Base-by-base conservation (phyloP, 1,284 basidiomycete genomes). In the Erythrobasidium hasegawianum region DNA sequence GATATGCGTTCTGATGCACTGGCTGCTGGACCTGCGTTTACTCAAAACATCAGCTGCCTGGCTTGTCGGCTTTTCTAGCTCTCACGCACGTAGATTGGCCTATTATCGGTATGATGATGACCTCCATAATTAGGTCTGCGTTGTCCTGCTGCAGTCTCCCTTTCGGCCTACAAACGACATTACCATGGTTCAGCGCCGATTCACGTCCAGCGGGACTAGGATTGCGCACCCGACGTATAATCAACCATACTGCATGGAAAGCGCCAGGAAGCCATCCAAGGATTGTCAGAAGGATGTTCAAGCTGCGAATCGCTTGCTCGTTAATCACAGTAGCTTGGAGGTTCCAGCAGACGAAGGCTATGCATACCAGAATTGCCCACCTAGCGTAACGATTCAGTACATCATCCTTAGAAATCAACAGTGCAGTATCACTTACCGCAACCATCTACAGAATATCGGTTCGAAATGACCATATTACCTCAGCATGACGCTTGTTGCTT, bases 341-440 rank as follows among this genome's bases (percentile, higher is more conserved):
- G 11, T 41, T 10, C 11, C 40, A 11, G 40, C 40, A 41, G 40
- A n/a, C 11, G 40, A 41, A 10, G 16, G 43, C 43, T 18, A n/a
- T 18, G 43, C 43, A 8, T 24, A 47, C 43, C 43, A 47, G 43
- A 47, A 24, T 47, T 47, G 43, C 4, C 43, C 43, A 16, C 43
- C 43, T 47, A 24, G 8, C 4, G 22, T 8, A 5, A 14, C 16
- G n/a, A 5, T 7, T 24, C 43, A 47, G 22, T n/a, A n/a, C n/a
- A n/a, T n/a, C n/a, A n/a, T n/a, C n/a, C n/a, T n/a, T n/a, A n/a
- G n/a, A n/a, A n/a, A n/a, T n/a, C n/a, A n/a, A n/a, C n/a, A n/a
- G n/a, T n/a, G n/a, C n/a, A n/a, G n/a, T n/a, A n/a, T n/a, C 43
- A 47, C 43, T 24, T 16, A 47, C 43, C 43, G 43, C 43, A 47